Percentiles rank a stretch among this genome's conserved stretches.
phyloP scores from a whole-genome alignment of 1,284 basidiomycete genomes.

The Phellinidium pouzarii region DNA sequence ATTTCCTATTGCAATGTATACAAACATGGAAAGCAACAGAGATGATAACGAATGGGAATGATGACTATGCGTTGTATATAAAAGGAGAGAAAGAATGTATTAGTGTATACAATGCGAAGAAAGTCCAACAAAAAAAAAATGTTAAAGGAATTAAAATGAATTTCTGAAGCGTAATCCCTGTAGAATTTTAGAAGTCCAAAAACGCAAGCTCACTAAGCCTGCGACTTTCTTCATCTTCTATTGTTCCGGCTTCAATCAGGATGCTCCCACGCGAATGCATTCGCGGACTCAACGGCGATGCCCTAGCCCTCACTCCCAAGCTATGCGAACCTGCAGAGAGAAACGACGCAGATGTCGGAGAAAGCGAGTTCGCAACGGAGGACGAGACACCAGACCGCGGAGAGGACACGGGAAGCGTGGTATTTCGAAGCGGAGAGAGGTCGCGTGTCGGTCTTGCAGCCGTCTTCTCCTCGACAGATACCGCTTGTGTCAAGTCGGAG shows the following conservation, averaged over 20 bases:
- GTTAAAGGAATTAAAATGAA: too few relatives aligned
- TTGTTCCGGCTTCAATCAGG: constrained; percentile 40
- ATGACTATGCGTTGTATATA: neutral
- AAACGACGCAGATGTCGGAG: neutral
- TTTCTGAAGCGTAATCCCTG: too few relatives aligned
- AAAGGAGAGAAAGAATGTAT: neutral
- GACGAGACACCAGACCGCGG: neutral
- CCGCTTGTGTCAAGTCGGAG: too few relatives aligned
- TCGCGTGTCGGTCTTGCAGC: neutral
- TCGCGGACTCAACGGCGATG: constrained; percentile 41
- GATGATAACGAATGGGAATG: neutral
- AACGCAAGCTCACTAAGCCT: constrained; percentile 66
- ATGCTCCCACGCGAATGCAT: constrained; percentile 54
- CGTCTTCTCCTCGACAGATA: too few relatives aligned
- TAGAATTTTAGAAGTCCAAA: constrained; percentile 34
- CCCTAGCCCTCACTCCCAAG: neutral
- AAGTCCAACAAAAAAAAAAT: too few relatives aligned
- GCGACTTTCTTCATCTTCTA: constrained; percentile 60
- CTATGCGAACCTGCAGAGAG: neutral
- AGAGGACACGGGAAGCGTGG: neutral
- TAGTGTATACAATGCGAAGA: neutral
- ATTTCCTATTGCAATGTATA: neutral
- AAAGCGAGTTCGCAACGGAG: constrained; percentile 1
- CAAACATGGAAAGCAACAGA: neutral
- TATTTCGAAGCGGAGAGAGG: neutral